Evolutionary conservation across 164 flowering plant genomes (phyloP), one percentile per base, ranked within the genome.

Genomic region (Tetracentron sinense): DNA sequence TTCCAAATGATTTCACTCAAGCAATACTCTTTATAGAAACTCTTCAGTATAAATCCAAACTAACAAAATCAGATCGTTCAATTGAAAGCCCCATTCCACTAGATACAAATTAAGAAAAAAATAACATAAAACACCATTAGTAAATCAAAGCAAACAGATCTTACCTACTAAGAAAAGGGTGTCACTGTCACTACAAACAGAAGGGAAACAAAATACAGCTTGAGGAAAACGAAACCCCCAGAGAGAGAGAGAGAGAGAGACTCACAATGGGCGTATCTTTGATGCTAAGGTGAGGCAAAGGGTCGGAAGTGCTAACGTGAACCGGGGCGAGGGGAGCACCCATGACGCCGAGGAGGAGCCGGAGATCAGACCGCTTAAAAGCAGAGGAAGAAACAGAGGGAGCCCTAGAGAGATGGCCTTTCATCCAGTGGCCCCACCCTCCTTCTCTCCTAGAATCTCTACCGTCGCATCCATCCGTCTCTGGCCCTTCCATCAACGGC

Each of bases 401-500:
- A 5, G 86, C 77, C 31, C 84, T 64, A n/a, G 80, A 83, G 0
- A 82, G 82, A 75, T 84, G 89, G 1, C 90, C 83, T 54, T 79
- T 87, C 86, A 90, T 82, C 98, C 98, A 92, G 26, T 85, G 80
- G 10, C 83, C 89, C 92, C 96, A 89, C 42, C 79, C 62, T 21
- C 81, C 83, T 33, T 83, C 93, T 62, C 63, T 66, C 78, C 75
- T 82, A 25, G 79, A 74, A 54, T 74, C 85, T 0, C 81, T 87
- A 20, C 62, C 81, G 16, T 64, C 84, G 23, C 55, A 55, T 0
- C 42, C 85, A 12, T 80, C 83, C 38, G 78, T 81, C 75, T 90
- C 98, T 21, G 98, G 98, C 0, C 98, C 98, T 59, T 92, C 98
- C 79, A 67, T 84, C 61, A 90, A 66, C 68, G 96, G 96, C 53